Conservation (phyloP, 805 yeast genomes). For the Groenewaldozyma salmanticensis region DNA sequence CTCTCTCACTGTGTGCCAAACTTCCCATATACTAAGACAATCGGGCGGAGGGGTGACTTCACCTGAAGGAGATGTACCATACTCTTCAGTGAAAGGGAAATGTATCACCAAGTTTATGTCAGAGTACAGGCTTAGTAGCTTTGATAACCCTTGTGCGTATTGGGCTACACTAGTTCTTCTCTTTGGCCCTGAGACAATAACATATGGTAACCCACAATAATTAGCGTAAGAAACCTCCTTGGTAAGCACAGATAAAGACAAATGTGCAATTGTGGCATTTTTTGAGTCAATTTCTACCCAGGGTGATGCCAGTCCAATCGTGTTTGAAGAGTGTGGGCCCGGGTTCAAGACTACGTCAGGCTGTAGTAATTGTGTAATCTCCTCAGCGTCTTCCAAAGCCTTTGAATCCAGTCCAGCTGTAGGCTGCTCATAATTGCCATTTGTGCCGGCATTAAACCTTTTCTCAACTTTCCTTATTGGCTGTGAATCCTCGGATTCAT, state of each 20-base stretch:
- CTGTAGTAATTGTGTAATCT: slow-evolving; percentile 5
- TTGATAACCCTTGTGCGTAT: slow-evolving; percentile 37
- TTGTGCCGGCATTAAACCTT: not conserved
- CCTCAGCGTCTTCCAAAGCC: slow-evolving; percentile 5
- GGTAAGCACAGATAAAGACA: slow-evolving; percentile 46
- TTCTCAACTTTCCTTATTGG: not conserved
- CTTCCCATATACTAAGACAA: slow-evolving; percentile 55
- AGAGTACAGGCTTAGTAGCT: slow-evolving; percentile 24
- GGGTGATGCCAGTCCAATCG: slow-evolving; percentile 52
- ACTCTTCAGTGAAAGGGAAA: slow-evolving; percentile 29
- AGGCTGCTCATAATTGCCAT: not conserved
- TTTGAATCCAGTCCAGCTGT: not conserved
- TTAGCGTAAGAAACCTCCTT: slow-evolving; percentile 52
- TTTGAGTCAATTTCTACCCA: slow-evolving; percentile 62
- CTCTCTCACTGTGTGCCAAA: slow-evolving; percentile 58
- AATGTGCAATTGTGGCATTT: slow-evolving; percentile 39
- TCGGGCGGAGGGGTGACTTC: slow-evolving; percentile 29
- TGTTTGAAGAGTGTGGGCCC: slow-evolving; percentile 32
- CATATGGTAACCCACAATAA: slow-evolving; percentile 46
- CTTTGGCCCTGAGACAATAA: slow-evolving; percentile 57
- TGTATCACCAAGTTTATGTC: slow-evolving; percentile 22
- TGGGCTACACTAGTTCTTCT: slow-evolving; percentile 42
- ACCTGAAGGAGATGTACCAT: slow-evolving; percentile 24
- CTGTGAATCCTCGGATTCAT: not conserved
- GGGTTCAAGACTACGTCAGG: slow-evolving; percentile 36